A percentile compares a stretch with the other conserved stretches of the same genome.
phyloP scores from a whole-genome alignment of 495 filamentous ascomycete species.

The Penicillium subrubescens region DNA sequence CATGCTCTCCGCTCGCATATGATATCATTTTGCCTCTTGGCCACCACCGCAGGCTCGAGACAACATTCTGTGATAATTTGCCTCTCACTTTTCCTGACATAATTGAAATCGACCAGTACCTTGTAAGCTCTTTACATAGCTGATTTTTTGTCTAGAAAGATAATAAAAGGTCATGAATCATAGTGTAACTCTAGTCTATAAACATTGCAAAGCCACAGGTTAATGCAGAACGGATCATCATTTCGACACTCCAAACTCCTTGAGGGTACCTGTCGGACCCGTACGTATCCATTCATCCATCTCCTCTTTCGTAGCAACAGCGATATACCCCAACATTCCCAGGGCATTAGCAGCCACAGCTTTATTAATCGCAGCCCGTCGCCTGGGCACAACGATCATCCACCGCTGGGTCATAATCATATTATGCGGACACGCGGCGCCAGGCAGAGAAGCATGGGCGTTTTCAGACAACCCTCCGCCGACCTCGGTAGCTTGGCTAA shows the following conservation, averaged over 20 bases:
- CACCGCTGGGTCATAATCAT: neutral
- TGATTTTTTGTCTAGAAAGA: too few relatives aligned
- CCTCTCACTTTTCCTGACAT: neutral
- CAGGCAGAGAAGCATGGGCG: neutral
- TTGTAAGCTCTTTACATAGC: too few relatives aligned
- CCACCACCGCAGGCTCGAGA: neutral
- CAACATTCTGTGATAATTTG: neutral
- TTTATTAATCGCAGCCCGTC: neutral
- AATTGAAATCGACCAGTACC: too few relatives aligned
- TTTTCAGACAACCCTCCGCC: neutral
- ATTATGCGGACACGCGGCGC: neutral
- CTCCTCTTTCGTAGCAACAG: neutral
- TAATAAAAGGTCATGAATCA: too few relatives aligned
- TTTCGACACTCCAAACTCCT: neutral
- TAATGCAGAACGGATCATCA: neutral
- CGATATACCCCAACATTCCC: neutral
- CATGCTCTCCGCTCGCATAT: neutral
- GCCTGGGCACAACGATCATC: neutral
- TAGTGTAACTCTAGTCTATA: neutral
- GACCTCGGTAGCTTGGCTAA: neutral
- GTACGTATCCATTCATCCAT: neutral
- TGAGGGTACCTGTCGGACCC: neutral
- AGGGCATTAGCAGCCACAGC: neutral
- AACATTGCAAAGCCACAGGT: neutral
- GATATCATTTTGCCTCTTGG: constrained; percentile 7